Evolutionary conservation across 306 rosid genomes (phyloP).

Genomic region (Sesbania bispinosa): DNA sequence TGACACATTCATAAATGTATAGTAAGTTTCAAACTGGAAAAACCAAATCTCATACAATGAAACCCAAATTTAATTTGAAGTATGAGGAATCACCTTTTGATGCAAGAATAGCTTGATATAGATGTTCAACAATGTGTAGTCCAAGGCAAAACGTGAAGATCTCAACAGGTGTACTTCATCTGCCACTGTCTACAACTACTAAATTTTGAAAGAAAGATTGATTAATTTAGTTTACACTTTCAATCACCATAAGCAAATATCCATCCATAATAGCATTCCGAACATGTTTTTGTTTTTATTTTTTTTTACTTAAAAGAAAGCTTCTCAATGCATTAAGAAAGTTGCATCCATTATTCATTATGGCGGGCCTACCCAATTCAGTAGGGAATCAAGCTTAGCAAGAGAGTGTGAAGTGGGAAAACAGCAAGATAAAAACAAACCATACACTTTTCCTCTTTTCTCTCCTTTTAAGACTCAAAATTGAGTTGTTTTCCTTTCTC

Average conservation of each 20-base stretch:
- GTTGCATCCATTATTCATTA: constrained; percentile 60
- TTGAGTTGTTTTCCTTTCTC: constrained; percentile 64
- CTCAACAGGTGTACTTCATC: too few species aligned
- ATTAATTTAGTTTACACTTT: constrained; percentile 49
- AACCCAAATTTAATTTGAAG: too few species aligned
- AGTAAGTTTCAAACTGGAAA: too few species aligned
- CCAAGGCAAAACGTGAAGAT: too few species aligned
- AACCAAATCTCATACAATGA: too few species aligned
- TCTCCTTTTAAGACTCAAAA: constrained; percentile 83
- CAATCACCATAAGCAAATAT: constrained; percentile 45
- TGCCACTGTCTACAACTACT: too few species aligned
- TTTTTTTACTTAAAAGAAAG: too few species aligned
- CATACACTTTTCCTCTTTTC: constrained; percentile 86
- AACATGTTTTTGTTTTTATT: too few species aligned
- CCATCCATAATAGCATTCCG: constrained; percentile 41
- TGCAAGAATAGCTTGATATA: too few species aligned
- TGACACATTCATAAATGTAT: too few species aligned
- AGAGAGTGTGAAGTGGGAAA: constrained; percentile 50
- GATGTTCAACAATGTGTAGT: too few species aligned
- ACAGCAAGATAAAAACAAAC: constrained; percentile 90
- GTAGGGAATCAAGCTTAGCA: constrained; percentile 59
- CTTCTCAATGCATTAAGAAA: constrained; percentile 50
- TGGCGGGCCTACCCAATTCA: constrained; percentile 59
- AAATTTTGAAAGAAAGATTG: constrained; percentile 16
- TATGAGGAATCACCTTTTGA: too few species aligned